Evolutionary conservation across 192 early-diverging fungal species (phyloP).

Genomic region (Mortierella hygrophila): DNA sequence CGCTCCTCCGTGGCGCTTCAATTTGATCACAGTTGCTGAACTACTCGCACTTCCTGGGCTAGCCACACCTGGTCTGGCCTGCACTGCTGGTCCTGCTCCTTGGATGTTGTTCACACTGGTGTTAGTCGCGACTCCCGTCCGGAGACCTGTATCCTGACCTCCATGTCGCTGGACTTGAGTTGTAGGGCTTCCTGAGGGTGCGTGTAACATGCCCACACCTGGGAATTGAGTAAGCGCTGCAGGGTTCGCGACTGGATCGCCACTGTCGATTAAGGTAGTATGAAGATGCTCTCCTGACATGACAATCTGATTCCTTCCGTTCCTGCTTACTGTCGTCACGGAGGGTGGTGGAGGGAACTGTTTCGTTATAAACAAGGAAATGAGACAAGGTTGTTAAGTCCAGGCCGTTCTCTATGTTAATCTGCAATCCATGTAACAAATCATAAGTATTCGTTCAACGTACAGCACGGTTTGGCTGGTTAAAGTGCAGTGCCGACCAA

Average conservation of each 20-base stretch:
- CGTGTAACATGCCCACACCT: slow-evolving; percentile 5
- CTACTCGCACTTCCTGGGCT: slow-evolving; percentile 9
- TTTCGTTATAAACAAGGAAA: slow-evolving; percentile 2
- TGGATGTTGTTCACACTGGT: neutral
- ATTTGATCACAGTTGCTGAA: slow-evolving; percentile 32
- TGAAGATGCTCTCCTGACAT: slow-evolving; percentile 46
- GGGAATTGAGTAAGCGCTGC: slow-evolving; percentile 23
- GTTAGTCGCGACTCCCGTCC: neutral
- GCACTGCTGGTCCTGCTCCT: slow-evolving; percentile 2
- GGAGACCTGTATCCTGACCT: neutral
- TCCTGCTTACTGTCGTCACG: slow-evolving; percentile 45
- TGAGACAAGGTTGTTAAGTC: neutral
- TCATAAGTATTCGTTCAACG: neutral
- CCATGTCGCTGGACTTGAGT: neutral
- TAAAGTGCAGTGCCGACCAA: slow-evolving; percentile 85
- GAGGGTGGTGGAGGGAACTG: slow-evolving; percentile 49
- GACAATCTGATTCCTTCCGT: slow-evolving; percentile 53
- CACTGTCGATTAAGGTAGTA: slow-evolving; percentile 43
- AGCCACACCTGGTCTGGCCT: slow-evolving; percentile 15
- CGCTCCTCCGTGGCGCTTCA: slow-evolving; percentile 61
- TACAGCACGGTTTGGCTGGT: slow-evolving; percentile 74
- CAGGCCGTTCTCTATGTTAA: neutral
- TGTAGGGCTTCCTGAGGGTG: slow-evolving; percentile 5
- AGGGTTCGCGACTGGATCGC: slow-evolving; percentile 16
- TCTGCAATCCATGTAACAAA: neutral